These are phyloP conservation scores for Xylaria sp. DNA, from an alignment of 2,329 filamentous ascomycete species.

Conservation along the genomic window DNA sequence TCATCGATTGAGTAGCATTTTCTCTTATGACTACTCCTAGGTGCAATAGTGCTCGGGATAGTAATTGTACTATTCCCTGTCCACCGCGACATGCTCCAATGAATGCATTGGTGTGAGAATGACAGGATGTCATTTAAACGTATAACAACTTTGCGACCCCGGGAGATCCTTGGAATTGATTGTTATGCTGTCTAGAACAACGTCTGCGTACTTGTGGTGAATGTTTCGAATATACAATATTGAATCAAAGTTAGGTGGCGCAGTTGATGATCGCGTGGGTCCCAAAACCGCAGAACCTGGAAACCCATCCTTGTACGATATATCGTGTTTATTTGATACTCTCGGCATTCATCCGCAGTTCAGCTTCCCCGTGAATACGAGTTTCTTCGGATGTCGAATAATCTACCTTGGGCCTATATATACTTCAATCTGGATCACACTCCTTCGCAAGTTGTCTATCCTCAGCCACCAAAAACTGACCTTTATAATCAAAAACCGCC, in stretches of 20 bases:
- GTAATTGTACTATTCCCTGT: neutral
- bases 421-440: neutral
- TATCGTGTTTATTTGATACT: neutral
- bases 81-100: too few species aligned
- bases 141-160: neutral
- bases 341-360: neutral
- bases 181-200: neutral
- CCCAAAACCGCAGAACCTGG: too few species aligned
- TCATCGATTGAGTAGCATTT: neutral
- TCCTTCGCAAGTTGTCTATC: neutral
- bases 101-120: neutral
- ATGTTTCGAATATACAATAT: neutral
- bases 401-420: neutral
- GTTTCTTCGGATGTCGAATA: neutral
- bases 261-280: neutral
- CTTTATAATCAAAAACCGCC: neutral
- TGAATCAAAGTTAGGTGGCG: neutral
- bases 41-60: neutral
- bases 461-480: neutral
- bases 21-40: neutral
- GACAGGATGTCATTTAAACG: neutral
- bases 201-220: neutral
- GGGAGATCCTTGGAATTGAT: neutral
- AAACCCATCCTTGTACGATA: neutral
- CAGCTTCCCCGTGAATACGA: neutral